A percentile compares a stretch with the other conserved stretches of the same genome.
These are phyloP conservation scores for Triticum dicoccoides DNA, from an alignment of 176 grass and related monocot genomes.

Conservation along the genomic window DNA sequence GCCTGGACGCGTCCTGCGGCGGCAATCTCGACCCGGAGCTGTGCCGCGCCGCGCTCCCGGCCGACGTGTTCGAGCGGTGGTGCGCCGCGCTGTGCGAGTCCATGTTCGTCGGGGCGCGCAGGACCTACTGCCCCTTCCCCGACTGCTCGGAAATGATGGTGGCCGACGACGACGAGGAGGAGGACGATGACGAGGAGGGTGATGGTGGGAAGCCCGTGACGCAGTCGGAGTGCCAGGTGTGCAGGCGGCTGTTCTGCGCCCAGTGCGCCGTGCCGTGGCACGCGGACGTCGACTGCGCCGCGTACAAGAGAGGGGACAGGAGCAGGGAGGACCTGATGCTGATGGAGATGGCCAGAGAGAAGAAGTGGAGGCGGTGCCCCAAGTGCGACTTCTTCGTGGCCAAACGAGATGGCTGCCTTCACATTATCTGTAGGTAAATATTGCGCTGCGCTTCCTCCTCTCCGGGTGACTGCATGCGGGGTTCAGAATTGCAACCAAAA, in stretches of 20 bases:
- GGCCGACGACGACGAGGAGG: slow-evolving; percentile 21
- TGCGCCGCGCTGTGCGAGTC: slow-evolving; percentile 45
- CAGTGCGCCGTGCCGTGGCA: slow-evolving; percentile 67
- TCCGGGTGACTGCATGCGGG: neutral
- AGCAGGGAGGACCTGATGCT: slow-evolving; percentile 53
- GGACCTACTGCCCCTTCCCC: slow-evolving; percentile 60
- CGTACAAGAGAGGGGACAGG: slow-evolving; percentile 37
- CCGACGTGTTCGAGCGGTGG: slow-evolving; percentile 55
- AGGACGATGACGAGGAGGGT: neutral
- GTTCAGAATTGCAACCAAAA: too few species aligned
- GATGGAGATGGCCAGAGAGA: slow-evolving; percentile 42
- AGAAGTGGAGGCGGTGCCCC: slow-evolving; percentile 66
- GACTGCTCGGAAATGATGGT: slow-evolving; percentile 69
- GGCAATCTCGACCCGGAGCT: slow-evolving; percentile 33
- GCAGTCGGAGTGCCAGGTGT: slow-evolving; percentile 60
- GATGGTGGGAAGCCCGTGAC: slow-evolving; percentile 13
- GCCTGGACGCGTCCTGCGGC: slow-evolving; percentile 44
- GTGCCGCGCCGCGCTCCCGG: slow-evolving; percentile 13
- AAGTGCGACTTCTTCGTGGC: slow-evolving; percentile 59
- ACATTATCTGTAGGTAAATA: slow-evolving; percentile 69
- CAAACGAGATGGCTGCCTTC: slow-evolving; percentile 45
- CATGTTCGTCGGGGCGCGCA: slow-evolving; percentile 30
- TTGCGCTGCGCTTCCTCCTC: neutral
- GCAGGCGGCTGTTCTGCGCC: slow-evolving; percentile 55
- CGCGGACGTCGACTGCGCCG: slow-evolving; percentile 36